Base-by-base conservation (phyloP, 805 yeast species). In the Huiozyma sinensis region DNA sequence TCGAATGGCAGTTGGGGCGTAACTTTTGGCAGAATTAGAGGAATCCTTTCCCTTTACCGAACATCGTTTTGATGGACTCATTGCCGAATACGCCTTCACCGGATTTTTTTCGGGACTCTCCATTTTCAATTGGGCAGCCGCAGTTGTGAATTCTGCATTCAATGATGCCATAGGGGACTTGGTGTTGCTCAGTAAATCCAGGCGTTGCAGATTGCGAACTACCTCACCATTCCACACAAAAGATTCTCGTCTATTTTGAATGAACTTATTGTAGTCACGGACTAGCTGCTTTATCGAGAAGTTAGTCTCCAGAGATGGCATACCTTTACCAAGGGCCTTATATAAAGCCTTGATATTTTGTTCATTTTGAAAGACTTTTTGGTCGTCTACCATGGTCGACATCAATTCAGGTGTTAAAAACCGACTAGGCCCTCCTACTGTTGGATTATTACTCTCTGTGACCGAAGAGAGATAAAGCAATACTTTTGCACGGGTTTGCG, bases 401-500 rank as follows among this genome's bases (percentile, higher is more conserved):
- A 60, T 17, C n/a, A 63, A 38, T 0, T 55, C 60, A 2, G 49
- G 35, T 2, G 62, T 56, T 29, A 63, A 36, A 47, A 63, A 63
- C 27, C 67, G 46, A 43, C 64, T 60, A 5, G 65, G 63, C 4
- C 47, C 50, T 27, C 58, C 54, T 6, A 47, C 39, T 12, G 42
- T 43, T 8, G 56, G 52, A 32, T 47, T 53, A 10, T 50, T 51
- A 11, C 50, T 57, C n/a, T 51, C 59, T 24, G 50, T 51, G 1
- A 59, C 53, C 1, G 64, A 52, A 1, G 67, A 55, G 11, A 81
- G 51, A 50, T 73, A 76, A 8, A 81, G 57, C 27, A 79, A 54
- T 4, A 61, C 61, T 58, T 83, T 81, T 0, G 96, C 94, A 50
- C 98, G 70, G 0, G 96, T 90, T 38, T 81, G 68, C 0, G 95